Base-by-base conservation (phyloP, 108 stramenopile species). In the Cyclostephanos invisitatus region DNA sequence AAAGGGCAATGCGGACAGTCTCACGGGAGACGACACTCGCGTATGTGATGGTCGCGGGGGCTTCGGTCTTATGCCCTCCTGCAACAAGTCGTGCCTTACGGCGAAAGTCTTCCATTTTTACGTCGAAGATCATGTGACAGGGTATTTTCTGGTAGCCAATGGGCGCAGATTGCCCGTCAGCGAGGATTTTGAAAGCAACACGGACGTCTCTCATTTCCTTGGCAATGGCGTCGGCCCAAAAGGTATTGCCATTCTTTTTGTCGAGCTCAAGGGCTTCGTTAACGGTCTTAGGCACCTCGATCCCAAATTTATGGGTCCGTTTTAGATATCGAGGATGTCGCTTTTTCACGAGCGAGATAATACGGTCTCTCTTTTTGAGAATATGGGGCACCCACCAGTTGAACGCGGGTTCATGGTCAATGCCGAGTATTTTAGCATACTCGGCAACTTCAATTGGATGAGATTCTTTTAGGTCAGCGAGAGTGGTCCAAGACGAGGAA, bases 1-100 rank as follows among this genome's bases (percentile, higher is more conserved):
- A 68, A 3, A 85, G 62, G 47, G 73, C 81, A n/a, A n/a, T n/a
- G n/a, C 7, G 84, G 42, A 85, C 85, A 2, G 73, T 84, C n/a
- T 85, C 81, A 2, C 32, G 32, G 4, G 32, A 32, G 4, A 32
- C 32, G 32, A 32, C 32, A 4, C 32, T 32, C 3, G 0, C 78
- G 20, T 78, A 74, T 14, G 63, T 74, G 27, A 85, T 49, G 0
- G 70, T 12, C 3, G 76, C 42, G 11, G 80, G 83, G 3, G 82
- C 25, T 50, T 80, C 74, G 0, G 71, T 74, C 36, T 46, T 60
- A 67, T 87, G 70, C 27, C 88, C 86, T 3, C 62, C 80, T 12
- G 83, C 85, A 0, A 85, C 84, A 72, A 32, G 32, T 4, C 32
- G n/a, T n/a, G n/a, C n/a, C n/a, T n/a, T 32, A 3, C 32, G 32